A percentile compares a stretch with the other conserved stretches of the same genome.
phyloP scores from a whole-genome alignment of 2,329 filamentous ascomycete genomes.

The Cordyceps pruinosa region DNA sequence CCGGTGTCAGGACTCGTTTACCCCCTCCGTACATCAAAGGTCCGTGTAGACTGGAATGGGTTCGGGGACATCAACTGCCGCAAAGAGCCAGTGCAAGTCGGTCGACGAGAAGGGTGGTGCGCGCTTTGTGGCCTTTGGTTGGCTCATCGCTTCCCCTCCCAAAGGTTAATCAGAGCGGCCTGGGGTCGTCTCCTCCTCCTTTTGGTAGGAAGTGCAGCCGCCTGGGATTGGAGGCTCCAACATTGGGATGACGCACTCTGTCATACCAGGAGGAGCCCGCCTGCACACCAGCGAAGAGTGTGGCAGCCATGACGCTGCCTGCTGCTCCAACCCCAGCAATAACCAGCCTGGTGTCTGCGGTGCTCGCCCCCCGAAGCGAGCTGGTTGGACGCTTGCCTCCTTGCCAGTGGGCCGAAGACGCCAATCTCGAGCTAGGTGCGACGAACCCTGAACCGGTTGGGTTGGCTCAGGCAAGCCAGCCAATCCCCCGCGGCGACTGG shows the following conservation, averaged over 20 bases:
- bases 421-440: slow-evolving; percentile 5
- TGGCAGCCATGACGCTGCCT: slow-evolving; percentile 8
- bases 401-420: slow-evolving; percentile 2
- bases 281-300: background rate
- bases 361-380: background rate
- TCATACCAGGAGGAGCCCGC: slow-evolving; percentile 15
- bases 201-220: background rate
- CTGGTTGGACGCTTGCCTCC: slow-evolving; percentile 6
- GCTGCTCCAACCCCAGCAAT: slow-evolving; percentile 1
- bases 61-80: slow-evolving; percentile 6
- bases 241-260: slow-evolving; percentile 23
- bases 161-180: background rate
- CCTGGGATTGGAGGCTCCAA: background rate
- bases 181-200: background rate
- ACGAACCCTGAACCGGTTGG: slow-evolving; percentile 4
- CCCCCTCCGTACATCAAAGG: background rate
- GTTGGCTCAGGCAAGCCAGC: background rate
- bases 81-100: background rate
- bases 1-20: background rate
- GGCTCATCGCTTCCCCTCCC: background rate
- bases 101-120: slow-evolving; percentile 5
- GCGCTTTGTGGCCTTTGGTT: background rate
- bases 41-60: background rate
- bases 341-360: background rate
- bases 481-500: background rate